Evolutionary conservation across 208 protist genomes (phyloP), one percentile per base, ranked within the genome.

Genomic region (Strigomonas oncopelti): DNA sequence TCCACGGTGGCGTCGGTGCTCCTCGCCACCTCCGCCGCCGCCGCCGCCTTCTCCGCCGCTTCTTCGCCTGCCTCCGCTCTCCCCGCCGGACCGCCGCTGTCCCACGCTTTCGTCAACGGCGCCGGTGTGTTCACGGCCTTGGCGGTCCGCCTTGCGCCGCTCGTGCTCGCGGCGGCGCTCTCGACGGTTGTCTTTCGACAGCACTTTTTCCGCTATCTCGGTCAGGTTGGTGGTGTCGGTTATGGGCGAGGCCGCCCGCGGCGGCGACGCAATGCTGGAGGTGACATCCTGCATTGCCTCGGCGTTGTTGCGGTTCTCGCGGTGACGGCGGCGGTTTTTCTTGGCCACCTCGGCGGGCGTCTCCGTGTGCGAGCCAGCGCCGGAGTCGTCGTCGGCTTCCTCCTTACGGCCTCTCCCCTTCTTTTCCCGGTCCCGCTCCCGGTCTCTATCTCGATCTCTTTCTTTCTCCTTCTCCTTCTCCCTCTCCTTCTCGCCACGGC

Each of bases 351-450:
- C 65, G 22, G 56, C 55, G 16, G 65, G 65, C 18, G 22, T 63
- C 46, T 70, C 55, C 34, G 65, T 70, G 31, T 70, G 46, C 27
- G 55, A 53, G 55, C 61, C 48, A 18, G 34, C 34, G 34, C 34
- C 34, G 7, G 34, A 38, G 34, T 38, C 34, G 34, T 70, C 65
- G 25, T 62, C 58, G 1, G 22, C 58, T 9, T 38, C 34, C 34
- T 38, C 34, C 9, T 38, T 38, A 38, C 7, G 7, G 9, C 34
- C 34, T 38, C 34, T 3, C 34, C 9, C 34, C n/a, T 16, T 55
- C 32, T 20, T 48, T 48, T 51, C 46, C 58, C 25, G 25, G 32
- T 46, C 13, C 20, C 18, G 28, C 42, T 61, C 20, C 7, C n/a
- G 20, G 52, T 16, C n/a, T 51, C 18, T 51, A 8, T 11, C 29